These are phyloP conservation scores for Solanum chaucha DNA, from an alignment of 257 asterid species.

Conservation along the genomic window DNA sequence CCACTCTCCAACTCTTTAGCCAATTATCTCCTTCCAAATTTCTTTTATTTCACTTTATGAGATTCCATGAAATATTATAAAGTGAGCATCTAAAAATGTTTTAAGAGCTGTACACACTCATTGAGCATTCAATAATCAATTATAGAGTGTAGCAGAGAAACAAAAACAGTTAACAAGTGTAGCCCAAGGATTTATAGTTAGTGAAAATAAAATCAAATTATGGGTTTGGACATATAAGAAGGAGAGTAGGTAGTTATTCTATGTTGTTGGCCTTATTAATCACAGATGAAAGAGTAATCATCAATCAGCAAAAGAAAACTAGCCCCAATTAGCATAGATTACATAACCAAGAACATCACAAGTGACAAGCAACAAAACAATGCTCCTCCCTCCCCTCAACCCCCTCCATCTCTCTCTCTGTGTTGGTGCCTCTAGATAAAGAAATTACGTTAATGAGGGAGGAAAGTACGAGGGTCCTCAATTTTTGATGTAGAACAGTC, in stretches of 20 bases:
- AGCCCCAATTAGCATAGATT: neutral
- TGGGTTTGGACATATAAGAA: neutral
- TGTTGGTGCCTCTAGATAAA: neutral
- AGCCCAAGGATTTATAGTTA: neutral
- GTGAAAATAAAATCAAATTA: neutral
- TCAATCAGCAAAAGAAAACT: neutral
- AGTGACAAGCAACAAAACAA: neutral
- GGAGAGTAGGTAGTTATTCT: neutral
- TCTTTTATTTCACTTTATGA: neutral
- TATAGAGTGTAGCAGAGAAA: neutral
- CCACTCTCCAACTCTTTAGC: neutral
- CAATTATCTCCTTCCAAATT: neutral
- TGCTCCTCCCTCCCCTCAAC: neutral
- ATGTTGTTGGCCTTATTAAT: neutral
- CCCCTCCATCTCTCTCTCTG: neutral
- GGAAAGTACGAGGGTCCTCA: neutral
- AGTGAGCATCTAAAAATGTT: neutral
- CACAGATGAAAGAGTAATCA: neutral
- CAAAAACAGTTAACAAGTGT: neutral
- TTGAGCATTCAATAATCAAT: neutral
- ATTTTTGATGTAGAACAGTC: neutral
- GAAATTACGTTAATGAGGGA: neutral
- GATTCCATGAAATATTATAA: neutral
- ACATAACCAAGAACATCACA: neutral
- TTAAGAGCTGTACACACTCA: neutral